Percentiles rank a stretch among this genome's conserved stretches.
Conservation (phyloP, 1,139 yeast species). For the Arxiozyma telluris region DNA sequence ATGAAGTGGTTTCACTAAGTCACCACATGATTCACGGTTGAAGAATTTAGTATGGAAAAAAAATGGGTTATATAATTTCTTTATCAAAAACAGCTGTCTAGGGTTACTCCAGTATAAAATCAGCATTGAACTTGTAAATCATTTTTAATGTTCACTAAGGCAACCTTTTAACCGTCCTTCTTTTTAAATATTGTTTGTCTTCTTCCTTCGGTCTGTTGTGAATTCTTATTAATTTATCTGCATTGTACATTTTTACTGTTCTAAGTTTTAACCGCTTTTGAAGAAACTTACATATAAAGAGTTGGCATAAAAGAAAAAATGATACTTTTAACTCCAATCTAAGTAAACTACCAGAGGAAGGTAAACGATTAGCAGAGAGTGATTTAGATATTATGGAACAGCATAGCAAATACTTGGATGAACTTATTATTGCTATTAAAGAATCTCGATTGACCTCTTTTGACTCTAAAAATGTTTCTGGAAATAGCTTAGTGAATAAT, state of each 20-base stretch:
- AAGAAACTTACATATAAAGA: not conserved
- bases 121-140: no score
- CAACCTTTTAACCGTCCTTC: not conserved
- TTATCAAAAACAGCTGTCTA: no score
- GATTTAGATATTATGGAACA: conserved; percentile 16
- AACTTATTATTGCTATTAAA: conserved; percentile 22
- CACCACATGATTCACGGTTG: not conserved
- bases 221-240: not conserved
- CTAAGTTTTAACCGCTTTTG: not conserved
- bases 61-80: not conserved
- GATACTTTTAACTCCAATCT: not conserved
- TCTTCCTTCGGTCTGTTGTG: no score
- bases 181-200: not conserved
- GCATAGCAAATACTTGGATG: conserved; percentile 25
- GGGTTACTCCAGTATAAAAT: no score
- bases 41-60: not conserved
- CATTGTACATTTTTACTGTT: no score
- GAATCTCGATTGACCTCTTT: conserved; percentile 11
- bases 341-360: not conserved
- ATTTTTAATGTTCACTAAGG: not conserved
- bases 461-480: not conserved
- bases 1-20: not conserved
- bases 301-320: not conserved
- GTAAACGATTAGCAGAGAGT: not conserved
- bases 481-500: not conserved